Evolutionary conservation across 2,329 filamentous ascomycete genomes (phyloP).

Genomic region (Alternaria gaisen): DNA sequence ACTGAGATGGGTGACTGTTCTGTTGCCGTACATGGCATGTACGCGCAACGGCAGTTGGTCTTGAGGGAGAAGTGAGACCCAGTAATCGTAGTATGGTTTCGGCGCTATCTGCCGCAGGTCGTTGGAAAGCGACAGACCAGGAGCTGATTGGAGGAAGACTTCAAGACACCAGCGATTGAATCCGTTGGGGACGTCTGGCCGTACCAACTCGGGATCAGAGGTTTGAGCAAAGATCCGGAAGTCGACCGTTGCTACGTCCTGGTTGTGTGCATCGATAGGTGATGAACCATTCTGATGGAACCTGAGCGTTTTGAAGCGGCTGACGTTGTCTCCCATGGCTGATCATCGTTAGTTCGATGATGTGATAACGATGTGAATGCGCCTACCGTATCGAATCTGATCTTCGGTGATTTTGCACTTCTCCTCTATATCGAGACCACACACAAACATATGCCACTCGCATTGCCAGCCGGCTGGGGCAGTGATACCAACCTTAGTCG

Average conservation of each 20-base stretch:
- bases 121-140: slow-evolving; percentile 49
- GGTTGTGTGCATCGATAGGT: slow-evolving; percentile 39
- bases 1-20: slow-evolving; percentile 18
- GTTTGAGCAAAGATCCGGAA: slow-evolving; percentile 44
- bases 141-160: slow-evolving; percentile 53
- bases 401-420: slow-evolving; percentile 36
- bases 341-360: not conserved
- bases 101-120: slow-evolving; percentile 33
- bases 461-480: slow-evolving; percentile 41
- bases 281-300: slow-evolving; percentile 45
- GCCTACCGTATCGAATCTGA: slow-evolving; percentile 30
- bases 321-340: slow-evolving; percentile 37
- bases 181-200: slow-evolving; percentile 32
- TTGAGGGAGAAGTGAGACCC: slow-evolving; percentile 36
- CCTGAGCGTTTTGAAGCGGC: slow-evolving; percentile 29
- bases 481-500: slow-evolving; percentile 55
- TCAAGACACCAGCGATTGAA: slow-evolving; percentile 39
- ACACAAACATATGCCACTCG: slow-evolving; percentile 37
- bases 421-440: slow-evolving; percentile 41
- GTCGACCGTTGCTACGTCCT: slow-evolving; percentile 50
- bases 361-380: not conserved
- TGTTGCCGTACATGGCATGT: slow-evolving; percentile 26
- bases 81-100: slow-evolving; percentile 42
- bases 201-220: slow-evolving; percentile 30
- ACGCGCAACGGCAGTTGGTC: slow-evolving; percentile 27